These are phyloP conservation scores for Wickerhamiella alocasiicola DNA, from an alignment of 805 yeast genomes.

Conservation along the genomic window DNA sequence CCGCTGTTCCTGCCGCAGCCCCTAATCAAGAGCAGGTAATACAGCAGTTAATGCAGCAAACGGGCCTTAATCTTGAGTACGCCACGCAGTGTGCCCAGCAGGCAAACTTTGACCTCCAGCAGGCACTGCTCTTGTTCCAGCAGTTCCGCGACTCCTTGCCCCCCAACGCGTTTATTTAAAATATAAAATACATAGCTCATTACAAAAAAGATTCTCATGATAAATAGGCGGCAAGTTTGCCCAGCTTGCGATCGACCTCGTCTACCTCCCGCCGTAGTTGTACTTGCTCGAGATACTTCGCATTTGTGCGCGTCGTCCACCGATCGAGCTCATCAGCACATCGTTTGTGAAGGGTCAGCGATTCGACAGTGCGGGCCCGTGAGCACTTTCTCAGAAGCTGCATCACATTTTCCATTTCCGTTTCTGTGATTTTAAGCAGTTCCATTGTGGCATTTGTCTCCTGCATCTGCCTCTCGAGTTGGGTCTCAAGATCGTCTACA, in stretches of 20 bases:
- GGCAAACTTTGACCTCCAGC: slow-evolving; percentile 68
- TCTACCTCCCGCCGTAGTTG: background rate
- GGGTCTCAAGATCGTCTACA: slow-evolving; percentile 9
- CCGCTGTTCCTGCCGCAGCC: background rate
- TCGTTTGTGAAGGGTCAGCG: slow-evolving; percentile 10
- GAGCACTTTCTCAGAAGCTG: slow-evolving; percentile 7
- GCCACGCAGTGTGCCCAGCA: slow-evolving; percentile 77
- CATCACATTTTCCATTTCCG: slow-evolving; percentile 7
- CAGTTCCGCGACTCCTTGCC: slow-evolving; percentile 52
- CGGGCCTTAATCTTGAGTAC: slow-evolving; percentile 66
- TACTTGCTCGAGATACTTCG: slow-evolving; percentile 2
- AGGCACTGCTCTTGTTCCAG: slow-evolving; percentile 58
- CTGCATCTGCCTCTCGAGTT: slow-evolving; percentile 10
- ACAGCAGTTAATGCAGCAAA: slow-evolving; percentile 52
- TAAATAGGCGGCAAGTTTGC: background rate
- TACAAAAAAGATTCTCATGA: background rate
- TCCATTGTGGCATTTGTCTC: slow-evolving; percentile 11
- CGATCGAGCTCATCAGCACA: slow-evolving; percentile 11
- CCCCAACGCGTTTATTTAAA: slow-evolving; percentile 37
- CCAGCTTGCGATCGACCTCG: background rate
- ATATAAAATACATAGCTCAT: background rate
- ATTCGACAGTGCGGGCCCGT: slow-evolving; percentile 5
- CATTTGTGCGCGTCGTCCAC: background rate
- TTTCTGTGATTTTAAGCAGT: slow-evolving; percentile 4
- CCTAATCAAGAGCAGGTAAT: slow-evolving; percentile 37